phyloP scores from a whole-genome alignment of 228 moss, liverwort and hornwort species.

The Sphagnum magellanicum region DNA sequence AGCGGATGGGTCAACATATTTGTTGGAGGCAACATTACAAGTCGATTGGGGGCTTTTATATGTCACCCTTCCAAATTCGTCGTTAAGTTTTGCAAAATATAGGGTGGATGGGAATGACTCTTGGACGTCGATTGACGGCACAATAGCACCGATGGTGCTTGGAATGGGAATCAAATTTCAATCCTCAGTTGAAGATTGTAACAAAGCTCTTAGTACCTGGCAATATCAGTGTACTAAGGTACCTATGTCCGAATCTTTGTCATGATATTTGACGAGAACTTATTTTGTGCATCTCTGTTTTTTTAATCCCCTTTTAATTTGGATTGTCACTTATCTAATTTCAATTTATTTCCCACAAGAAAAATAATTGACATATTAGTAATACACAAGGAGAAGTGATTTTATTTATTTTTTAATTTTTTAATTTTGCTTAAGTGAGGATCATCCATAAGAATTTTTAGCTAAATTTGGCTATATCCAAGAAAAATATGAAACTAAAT shows the following conservation, averaged over 20 bases:
- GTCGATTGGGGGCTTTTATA: slow-evolving; percentile 13
- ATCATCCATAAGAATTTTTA: too few species aligned
- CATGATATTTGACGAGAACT: too few species aligned
- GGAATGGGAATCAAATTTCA: slow-evolving; percentile 14
- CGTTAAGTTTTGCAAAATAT: slow-evolving; percentile 7
- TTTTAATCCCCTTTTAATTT: not conserved
- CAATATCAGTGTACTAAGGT: not conserved
- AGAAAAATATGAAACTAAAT: not conserved
- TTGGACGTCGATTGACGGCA: slow-evolving; percentile 8
- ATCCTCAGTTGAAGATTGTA: slow-evolving; percentile 16
- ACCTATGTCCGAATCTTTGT: too few species aligned
- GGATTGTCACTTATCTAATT: not conserved
- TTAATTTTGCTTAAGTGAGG: too few species aligned
- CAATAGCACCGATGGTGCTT: not conserved
- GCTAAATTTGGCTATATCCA: too few species aligned
- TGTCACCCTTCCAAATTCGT: slow-evolving; percentile 11
- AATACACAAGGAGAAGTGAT: not conserved
- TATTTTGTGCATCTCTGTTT: slow-evolving; percentile 3
- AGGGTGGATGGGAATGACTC: not conserved
- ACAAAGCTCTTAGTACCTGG: slow-evolving; percentile 7
- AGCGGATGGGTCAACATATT: slow-evolving; percentile 1
- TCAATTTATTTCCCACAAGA: not conserved
- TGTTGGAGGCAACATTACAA: slow-evolving; percentile 15
- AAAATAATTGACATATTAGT: not conserved
- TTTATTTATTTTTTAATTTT: too few species aligned